Evolutionary conservation across 768 basidiomycete species (phyloP).

Genomic region (Boletus reticuloceps): DNA sequence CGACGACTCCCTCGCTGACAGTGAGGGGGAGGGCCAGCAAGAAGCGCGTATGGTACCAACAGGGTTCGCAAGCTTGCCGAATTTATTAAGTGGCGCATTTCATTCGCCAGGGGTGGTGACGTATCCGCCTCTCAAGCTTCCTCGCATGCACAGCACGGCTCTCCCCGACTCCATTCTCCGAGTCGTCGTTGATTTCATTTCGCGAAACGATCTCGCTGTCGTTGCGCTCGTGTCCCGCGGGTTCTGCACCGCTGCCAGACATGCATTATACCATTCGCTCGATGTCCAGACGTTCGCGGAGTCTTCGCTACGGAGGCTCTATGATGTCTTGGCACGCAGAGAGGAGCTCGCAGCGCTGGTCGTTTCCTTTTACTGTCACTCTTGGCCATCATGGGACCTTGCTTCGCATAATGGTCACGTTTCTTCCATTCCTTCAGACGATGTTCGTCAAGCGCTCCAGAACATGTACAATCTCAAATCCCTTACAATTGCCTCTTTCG

Average conservation of each 20-base stretch:
- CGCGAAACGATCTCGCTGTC: slow-evolving; percentile 12
- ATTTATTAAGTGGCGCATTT: slow-evolving; percentile 14
- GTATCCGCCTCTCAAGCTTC: not conserved
- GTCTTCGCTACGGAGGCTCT: slow-evolving; percentile 16
- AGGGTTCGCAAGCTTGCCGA: slow-evolving; percentile 19
- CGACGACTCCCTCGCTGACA: slow-evolving; percentile 6
- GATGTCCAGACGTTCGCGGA: slow-evolving; percentile 16
- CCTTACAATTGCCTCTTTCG: slow-evolving; percentile 27
- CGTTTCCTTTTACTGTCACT: slow-evolving; percentile 20
- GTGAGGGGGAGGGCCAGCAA: not conserved
- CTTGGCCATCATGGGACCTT: slow-evolving; percentile 19
- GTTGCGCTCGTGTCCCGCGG: slow-evolving; percentile 25
- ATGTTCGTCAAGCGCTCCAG: slow-evolving; percentile 24
- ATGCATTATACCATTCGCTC: slow-evolving; percentile 21
- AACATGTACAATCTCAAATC: slow-evolving; percentile 30
- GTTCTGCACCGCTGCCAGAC: slow-evolving; percentile 21
- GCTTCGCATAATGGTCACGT: slow-evolving; percentile 1
- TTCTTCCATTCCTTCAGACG: slow-evolving; percentile 3
- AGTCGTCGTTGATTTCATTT: slow-evolving; percentile 21
- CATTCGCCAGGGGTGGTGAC: not conserved
- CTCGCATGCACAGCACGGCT: not conserved
- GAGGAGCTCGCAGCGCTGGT: slow-evolving; percentile 24
- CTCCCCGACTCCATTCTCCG: slow-evolving; percentile 22
- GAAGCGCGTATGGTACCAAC: not conserved
- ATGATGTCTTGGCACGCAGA: slow-evolving; percentile 16